Conservation (phyloP, 768 basidiomycete species). For the Candolleomyces eurysporus region DNA sequence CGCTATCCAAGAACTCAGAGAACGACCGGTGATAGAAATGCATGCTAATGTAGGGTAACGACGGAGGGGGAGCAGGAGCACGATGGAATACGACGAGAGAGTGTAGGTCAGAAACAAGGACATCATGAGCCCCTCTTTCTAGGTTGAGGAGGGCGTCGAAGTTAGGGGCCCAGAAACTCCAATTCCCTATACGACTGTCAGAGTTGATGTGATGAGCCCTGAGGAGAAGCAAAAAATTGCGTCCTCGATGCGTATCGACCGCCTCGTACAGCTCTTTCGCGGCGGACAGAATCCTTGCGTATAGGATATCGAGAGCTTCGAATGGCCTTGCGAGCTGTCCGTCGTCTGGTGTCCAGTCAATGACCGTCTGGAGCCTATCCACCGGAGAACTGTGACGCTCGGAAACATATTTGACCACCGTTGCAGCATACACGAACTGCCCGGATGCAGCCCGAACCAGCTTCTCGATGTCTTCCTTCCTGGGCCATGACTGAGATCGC, state of each 20-base stretch:
- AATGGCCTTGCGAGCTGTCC: not conserved
- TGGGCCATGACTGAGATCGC: constrained; percentile 9
- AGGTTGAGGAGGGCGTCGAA: no score
- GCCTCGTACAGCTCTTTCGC: not conserved
- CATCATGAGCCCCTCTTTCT: not conserved
- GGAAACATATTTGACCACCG: constrained; percentile 10
- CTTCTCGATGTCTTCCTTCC: not conserved
- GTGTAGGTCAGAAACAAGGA: not conserved
- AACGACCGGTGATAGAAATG: not conserved
- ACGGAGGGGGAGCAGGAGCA: no score
- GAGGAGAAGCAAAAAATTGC: not conserved
- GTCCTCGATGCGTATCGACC: not conserved
- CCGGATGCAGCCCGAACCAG: constrained; percentile 11
- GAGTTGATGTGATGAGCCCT: not conserved
- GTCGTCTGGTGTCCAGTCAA: not conserved
- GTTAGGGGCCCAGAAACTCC: no score
- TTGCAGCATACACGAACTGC: constrained; percentile 14
- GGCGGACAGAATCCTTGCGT: constrained; percentile 4
- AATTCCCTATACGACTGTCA: not conserved
- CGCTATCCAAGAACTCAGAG: not conserved
- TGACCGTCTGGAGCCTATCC: not conserved
- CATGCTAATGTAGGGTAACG: not conserved
- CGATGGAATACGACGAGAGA: not conserved
- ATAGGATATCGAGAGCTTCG: constrained; percentile 4
- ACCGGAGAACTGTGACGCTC: constrained; percentile 7